Evolutionary conservation across 345 rosid species (phyloP).

Genomic region (Pistacia vera): DNA sequence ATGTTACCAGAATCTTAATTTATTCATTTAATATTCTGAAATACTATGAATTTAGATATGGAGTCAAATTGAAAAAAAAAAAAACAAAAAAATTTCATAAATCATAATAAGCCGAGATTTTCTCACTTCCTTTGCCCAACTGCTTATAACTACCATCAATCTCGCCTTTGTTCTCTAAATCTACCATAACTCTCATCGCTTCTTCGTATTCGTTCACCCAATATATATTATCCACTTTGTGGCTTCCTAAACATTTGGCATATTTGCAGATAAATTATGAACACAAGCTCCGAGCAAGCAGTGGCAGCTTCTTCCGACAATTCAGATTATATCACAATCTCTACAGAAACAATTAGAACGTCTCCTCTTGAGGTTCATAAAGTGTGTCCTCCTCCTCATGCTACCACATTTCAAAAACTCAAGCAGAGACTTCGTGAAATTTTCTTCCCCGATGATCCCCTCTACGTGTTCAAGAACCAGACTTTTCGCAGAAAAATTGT

Average conservation of each 20-base stretch:
- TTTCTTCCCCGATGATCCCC: conserved; percentile 56
- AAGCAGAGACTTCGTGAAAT: conserved; percentile 29
- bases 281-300: conserved; percentile 7
- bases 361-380: conserved; percentile 8
- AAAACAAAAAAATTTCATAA: no score
- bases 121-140: background rate
- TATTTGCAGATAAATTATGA: background rate
- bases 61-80: no score
- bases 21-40: no score
- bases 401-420: conserved; percentile 15
- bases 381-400: conserved; percentile 10
- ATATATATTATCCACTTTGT: background rate
- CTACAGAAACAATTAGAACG: background rate
- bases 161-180: conserved; percentile 4
- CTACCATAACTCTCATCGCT: background rate
- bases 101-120: background rate
- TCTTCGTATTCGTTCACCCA: background rate
- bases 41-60: no score
- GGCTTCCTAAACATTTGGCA: conserved; percentile 5
- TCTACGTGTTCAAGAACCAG: conserved; percentile 47
- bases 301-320: background rate
- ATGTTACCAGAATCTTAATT: no score
- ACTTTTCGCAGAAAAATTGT: conserved; percentile 29
- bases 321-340: conserved; percentile 7
- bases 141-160: conserved; percentile 1